phyloP scores from a whole-genome alignment of 306 rosid species.

The Potentilla sterilis region DNA sequence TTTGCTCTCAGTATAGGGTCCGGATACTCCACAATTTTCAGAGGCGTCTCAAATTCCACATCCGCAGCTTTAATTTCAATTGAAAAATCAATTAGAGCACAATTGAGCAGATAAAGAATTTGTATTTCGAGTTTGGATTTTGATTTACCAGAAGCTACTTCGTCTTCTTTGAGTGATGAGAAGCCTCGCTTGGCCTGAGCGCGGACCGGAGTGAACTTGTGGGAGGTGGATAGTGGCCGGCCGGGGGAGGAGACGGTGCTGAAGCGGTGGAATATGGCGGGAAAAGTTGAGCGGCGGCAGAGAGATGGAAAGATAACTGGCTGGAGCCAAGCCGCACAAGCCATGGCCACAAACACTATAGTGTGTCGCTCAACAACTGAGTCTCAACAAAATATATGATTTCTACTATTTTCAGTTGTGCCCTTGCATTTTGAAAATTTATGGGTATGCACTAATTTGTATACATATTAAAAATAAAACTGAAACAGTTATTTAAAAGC shows the following conservation, averaged over 20 bases:
- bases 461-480: too few species aligned
- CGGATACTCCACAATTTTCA: conserved; percentile 70
- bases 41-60: conserved; percentile 67
- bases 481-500: too few species aligned
- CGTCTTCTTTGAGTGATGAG: conserved; percentile 49
- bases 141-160: conserved; percentile 63
- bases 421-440: too few species aligned
- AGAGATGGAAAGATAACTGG: conserved; percentile 27
- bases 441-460: too few species aligned
- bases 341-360: conserved; percentile 38
- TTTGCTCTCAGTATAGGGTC: conserved; percentile 66
- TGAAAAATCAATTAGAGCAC: background rate
- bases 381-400: too few species aligned
- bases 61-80: conserved; percentile 47
- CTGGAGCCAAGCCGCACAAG: conserved; percentile 33
- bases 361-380: background rate
- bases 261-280: conserved; percentile 32
- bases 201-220: conserved; percentile 24
- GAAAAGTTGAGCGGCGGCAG: conserved; percentile 25
- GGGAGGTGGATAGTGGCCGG: conserved; percentile 22
- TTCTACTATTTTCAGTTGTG: too few species aligned
- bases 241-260: conserved; percentile 23
- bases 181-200: conserved; percentile 53
- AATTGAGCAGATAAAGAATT: background rate
- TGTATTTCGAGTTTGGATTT: conserved; percentile 13